These are phyloP conservation scores for Primulina huaijiensis DNA, from an alignment of 257 asterid genomes.

Conservation along the genomic window DNA sequence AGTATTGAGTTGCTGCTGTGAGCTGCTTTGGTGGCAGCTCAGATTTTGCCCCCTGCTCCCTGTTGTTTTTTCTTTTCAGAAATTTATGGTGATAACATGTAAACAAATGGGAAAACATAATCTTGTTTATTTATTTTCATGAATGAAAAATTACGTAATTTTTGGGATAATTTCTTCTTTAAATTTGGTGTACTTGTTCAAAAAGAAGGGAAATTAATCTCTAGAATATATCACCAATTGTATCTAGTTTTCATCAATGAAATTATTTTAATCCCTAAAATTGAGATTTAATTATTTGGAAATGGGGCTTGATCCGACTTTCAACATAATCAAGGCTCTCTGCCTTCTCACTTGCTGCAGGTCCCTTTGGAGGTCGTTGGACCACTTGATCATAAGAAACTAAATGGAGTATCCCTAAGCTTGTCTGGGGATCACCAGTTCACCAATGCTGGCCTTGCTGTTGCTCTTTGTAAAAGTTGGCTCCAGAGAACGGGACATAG, in stretches of 20 bases:
- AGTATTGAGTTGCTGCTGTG: not conserved
- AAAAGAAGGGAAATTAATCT: not conserved
- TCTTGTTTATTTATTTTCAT: not conserved
- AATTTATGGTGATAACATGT: not conserved
- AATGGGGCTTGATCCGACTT: slow-evolving; percentile 22
- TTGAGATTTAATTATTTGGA: not conserved
- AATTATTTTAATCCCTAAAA: not conserved
- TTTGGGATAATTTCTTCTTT: not conserved
- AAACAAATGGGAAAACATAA: too few species aligned
- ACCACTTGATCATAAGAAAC: slow-evolving; percentile 50
- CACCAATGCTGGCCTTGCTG: slow-evolving; percentile 82
- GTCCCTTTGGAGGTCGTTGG: slow-evolving; percentile 62
- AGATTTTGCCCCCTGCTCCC: not conserved
- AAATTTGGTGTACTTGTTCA: not conserved
- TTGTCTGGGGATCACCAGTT: slow-evolving; percentile 87
- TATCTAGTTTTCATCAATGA: not conserved
- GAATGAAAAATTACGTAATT: not conserved
- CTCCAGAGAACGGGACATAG: slow-evolving; percentile 62
- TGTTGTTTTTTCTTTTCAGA: not conserved
- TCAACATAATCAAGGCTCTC: not conserved
- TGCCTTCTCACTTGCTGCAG: slow-evolving; percentile 38
- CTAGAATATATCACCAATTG: not conserved
- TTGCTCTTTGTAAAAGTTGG: slow-evolving; percentile 84
- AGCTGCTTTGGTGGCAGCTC: not conserved
- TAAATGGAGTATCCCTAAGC: slow-evolving; percentile 59